phyloP scores from a whole-genome alignment of 306 rosid genomes.

The Astragalus membranaceus region DNA sequence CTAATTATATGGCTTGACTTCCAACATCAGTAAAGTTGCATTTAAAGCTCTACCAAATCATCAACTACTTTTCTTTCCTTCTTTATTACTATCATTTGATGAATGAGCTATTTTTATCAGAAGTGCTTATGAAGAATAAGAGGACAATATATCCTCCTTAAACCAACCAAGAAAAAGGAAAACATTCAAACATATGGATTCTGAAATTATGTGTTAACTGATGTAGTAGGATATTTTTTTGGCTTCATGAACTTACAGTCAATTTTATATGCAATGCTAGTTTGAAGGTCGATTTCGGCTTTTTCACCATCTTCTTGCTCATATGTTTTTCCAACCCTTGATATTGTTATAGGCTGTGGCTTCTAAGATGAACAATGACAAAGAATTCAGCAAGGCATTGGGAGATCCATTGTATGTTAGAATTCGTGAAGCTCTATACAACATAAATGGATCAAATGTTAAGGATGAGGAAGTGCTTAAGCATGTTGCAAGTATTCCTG shows the following conservation, averaged over 20 bases:
- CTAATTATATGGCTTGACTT: too few relatives aligned
- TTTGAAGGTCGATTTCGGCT: not conserved
- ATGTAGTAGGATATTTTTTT: not conserved
- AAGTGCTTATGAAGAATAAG: not conserved
- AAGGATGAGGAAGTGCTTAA: slow-evolving; percentile 20
- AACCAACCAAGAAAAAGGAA: not conserved
- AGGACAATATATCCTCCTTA: too few relatives aligned
- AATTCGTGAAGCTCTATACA: slow-evolving; percentile 46
- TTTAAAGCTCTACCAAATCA: not conserved
- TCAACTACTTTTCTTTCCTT: not conserved
- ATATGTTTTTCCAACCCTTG: not conserved
- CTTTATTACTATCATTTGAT: not conserved
- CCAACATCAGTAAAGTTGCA: not conserved
- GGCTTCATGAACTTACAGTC: not conserved
- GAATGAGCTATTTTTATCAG: not conserved
- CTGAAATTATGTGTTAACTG: not conserved
- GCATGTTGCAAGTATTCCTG: slow-evolving; percentile 11
- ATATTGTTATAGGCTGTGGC: slow-evolving; percentile 54
- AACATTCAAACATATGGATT: not conserved
- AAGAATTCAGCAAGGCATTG: slow-evolving; percentile 56
- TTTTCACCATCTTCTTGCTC: not conserved
- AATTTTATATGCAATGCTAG: not conserved
- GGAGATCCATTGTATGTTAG: slow-evolving; percentile 49
- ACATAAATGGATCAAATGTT: slow-evolving; percentile 13
- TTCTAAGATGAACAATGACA: slow-evolving; percentile 44